Conservation (phyloP, 2,329 filamentous ascomycete species). For the Penicillium sp. region DNA sequence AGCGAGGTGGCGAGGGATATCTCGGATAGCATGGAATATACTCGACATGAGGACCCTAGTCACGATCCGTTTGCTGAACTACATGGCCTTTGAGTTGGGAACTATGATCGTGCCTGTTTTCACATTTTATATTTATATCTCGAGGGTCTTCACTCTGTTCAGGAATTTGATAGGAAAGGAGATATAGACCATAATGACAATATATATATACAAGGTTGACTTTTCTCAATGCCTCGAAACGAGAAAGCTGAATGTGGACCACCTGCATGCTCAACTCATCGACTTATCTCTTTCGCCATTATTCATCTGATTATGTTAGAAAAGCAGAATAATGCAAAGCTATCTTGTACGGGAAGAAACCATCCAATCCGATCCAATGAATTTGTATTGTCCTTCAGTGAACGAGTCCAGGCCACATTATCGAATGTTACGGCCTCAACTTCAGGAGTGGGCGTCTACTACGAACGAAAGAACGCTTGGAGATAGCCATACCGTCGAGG, state of each 20-base stretch:
- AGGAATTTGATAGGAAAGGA: background rate
- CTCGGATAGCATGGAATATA: slow-evolving; percentile 59
- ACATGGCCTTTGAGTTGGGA: slow-evolving; percentile 15
- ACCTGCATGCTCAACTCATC: background rate
- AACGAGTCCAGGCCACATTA: background rate
- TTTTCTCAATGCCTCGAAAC: background rate
- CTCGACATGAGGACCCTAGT: slow-evolving; percentile 51
- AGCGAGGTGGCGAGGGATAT: slow-evolving; percentile 51
- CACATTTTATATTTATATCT: background rate
- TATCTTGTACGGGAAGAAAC: background rate
- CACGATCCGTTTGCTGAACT: slow-evolving; percentile 57
- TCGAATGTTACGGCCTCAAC: background rate
- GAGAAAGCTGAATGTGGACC: background rate
- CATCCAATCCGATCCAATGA: background rate
- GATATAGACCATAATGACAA: too few relatives aligned
- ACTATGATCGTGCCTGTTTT: background rate
- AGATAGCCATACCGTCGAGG: background rate
- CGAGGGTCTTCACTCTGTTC: background rate
- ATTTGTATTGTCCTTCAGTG: background rate
- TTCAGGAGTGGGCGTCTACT: background rate
- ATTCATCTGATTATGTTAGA: background rate
- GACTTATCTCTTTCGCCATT: background rate
- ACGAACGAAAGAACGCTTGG: too few relatives aligned
- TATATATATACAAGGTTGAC: background rate
- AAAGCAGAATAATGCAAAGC: background rate